These are phyloP conservation scores for Abelmoschus esculentus DNA, from an alignment of 345 rosid genomes.

Conservation along the genomic window DNA sequence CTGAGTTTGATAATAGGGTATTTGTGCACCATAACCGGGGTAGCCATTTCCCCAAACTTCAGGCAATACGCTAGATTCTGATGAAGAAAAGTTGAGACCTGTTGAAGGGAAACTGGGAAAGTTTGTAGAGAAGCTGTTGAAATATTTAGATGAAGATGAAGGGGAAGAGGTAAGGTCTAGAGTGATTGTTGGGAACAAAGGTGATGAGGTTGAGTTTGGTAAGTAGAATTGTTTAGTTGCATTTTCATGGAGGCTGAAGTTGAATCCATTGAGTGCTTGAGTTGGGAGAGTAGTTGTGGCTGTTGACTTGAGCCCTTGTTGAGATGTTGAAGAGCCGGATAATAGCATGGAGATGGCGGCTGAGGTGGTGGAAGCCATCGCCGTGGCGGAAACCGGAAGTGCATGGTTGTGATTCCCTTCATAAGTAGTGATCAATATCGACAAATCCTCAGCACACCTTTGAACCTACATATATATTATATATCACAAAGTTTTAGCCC, in stretches of 20 bases:
- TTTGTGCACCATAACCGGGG: constrained; percentile 19
- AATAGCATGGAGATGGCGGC: constrained; percentile 79
- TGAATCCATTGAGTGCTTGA: constrained; percentile 35
- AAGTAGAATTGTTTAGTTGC: constrained; percentile 40
- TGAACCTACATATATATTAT: constrained; percentile 41
- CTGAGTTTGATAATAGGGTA: constrained; percentile 25
- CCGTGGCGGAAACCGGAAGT: constrained; percentile 65
- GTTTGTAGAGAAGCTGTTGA: constrained; percentile 13
- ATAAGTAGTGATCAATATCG: constrained; percentile 69
- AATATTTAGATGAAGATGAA: constrained; percentile 20
- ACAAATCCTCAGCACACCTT: constrained; percentile 68
- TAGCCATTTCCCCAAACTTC: constrained; percentile 43
- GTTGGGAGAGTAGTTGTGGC: constrained; percentile 19
- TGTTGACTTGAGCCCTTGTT: constrained; percentile 15
- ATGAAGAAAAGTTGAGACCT: constrained; percentile 40
- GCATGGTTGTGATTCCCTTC: constrained; percentile 77
- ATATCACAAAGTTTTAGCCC: not conserved
- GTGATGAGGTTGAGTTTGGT: constrained; percentile 26
- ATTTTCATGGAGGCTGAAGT: constrained; percentile 34
- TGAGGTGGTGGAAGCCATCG: constrained; percentile 83
- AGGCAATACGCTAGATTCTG: constrained; percentile 37
- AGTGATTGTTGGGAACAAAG: constrained; percentile 65
- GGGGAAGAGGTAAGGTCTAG: constrained; percentile 66
- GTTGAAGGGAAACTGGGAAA: constrained; percentile 40
- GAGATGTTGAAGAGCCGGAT: constrained; percentile 55